phyloP scores from a whole-genome alignment of 208 protist genomes.

The Leishmania tarentolae region DNA sequence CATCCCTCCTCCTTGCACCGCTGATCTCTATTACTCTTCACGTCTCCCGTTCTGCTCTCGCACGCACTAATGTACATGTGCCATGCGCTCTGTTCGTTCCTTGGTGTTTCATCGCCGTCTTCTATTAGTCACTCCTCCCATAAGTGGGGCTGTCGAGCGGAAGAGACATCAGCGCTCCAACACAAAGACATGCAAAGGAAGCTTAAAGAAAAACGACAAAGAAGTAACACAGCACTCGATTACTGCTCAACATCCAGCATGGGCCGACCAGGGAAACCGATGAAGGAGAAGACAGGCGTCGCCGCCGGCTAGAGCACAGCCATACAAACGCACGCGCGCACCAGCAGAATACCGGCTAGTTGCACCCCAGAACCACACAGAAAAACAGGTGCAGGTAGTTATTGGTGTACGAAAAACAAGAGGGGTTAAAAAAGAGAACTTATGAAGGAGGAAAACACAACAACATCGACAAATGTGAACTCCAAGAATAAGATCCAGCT shows the following conservation, averaged over 20 bases:
- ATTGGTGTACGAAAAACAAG: background rate
- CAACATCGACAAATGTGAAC: background rate
- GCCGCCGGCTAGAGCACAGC: background rate
- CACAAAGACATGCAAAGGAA: background rate
- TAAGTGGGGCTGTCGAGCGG: background rate
- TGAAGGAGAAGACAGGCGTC: background rate
- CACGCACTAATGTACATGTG: background rate
- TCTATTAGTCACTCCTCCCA: background rate
- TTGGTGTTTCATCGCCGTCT: background rate
- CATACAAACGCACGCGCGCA: background rate
- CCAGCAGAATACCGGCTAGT: background rate
- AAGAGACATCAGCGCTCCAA: background rate
- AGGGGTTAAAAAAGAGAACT: constrained; percentile 2
- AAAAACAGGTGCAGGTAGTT: background rate
- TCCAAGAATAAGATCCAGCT: background rate
- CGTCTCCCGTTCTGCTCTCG: background rate
- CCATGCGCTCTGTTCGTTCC: background rate
- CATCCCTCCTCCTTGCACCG: background rate
- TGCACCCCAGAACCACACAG: background rate
- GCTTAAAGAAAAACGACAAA: background rate
- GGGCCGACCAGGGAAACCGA: background rate
- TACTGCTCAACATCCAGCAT: background rate
- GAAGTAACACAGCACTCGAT: background rate
- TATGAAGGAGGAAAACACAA: background rate
- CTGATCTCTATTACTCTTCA: background rate